Conservation (phyloP, 2,329 filamentous ascomycete genomes). For the Hymenoscyphus fraxineus region DNA sequence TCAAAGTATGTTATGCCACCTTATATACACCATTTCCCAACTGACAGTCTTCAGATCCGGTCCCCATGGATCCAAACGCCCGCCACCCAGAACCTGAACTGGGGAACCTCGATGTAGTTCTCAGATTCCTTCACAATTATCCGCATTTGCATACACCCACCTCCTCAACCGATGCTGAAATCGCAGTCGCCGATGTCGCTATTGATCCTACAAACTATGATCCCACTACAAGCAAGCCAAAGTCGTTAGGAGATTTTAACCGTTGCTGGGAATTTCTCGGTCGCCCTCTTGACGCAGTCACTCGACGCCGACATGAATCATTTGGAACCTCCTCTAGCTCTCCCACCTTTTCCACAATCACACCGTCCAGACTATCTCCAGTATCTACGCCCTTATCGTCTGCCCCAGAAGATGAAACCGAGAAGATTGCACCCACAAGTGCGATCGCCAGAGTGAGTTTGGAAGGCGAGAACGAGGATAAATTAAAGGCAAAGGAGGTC, state of each 20-base stretch:
- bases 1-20: constrained; percentile 1
- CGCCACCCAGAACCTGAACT: neutral
- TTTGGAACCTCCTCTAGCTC: constrained; percentile 17
- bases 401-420: constrained; percentile 13
- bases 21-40: neutral
- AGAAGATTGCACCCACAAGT: neutral
- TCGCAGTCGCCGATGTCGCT: neutral
- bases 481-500: constrained; percentile 19
- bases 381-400: constrained; percentile 19
- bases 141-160: neutral
- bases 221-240: constrained; percentile 14
- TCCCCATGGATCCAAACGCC: constrained; percentile 4
- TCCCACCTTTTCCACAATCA: constrained; percentile 8
- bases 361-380: neutral
- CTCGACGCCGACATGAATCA: constrained; percentile 9
- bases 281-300: constrained; percentile 12
- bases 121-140: constrained; percentile 1
- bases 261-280: constrained; percentile 22
- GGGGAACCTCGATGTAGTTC: constrained; percentile 1
- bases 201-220: constrained; percentile 15
- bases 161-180: neutral
- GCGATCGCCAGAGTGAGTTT: neutral
- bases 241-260: constrained; percentile 25
- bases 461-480: neutral
- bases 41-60: neutral